Evolutionary conservation across 768 basidiomycete species (phyloP).

Genomic region (Mycena albidolilacea): DNA sequence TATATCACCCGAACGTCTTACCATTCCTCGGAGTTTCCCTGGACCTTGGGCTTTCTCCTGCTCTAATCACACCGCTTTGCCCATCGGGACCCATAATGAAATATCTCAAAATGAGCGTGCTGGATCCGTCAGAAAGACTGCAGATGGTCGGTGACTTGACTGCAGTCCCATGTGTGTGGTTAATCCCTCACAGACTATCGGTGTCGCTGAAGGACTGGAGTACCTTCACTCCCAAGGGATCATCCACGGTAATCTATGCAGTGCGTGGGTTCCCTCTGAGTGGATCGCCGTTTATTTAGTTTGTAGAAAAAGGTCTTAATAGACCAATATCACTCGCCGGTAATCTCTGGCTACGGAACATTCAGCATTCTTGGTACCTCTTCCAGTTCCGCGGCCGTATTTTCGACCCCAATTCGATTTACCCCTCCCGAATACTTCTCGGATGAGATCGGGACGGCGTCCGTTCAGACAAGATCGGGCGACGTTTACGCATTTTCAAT

Average conservation of each 20-base stretch:
- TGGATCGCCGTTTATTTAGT: not conserved
- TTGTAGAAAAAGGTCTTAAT: not conserved
- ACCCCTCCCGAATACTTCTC: not conserved
- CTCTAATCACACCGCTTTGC: too few species aligned
- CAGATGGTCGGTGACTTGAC: slow-evolving; percentile 13
- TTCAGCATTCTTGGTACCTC: too few species aligned
- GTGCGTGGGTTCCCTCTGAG: slow-evolving; percentile 37
- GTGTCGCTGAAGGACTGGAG: slow-evolving; percentile 1
- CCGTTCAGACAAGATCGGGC: not conserved
- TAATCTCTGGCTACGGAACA: not conserved
- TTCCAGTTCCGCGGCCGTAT: too few species aligned
- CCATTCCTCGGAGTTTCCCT: slow-evolving; percentile 31
- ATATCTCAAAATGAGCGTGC: not conserved
- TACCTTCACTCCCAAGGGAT: too few species aligned
- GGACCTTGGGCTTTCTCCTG: slow-evolving; percentile 17
- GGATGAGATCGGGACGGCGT: not conserved
- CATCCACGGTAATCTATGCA: too few species aligned
- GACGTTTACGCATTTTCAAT: too few species aligned
- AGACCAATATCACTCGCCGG: not conserved
- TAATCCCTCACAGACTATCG: slow-evolving; percentile 16
- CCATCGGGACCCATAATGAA: too few species aligned
- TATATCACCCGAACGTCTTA: slow-evolving; percentile 30
- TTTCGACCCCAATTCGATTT: too few species aligned
- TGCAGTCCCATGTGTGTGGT: not conserved
- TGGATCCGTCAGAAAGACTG: slow-evolving; percentile 7